Percentiles rank a stretch among this genome's conserved stretches.
These are phyloP conservation scores for Cladosporium sp. DNA, from an alignment of 2,329 filamentous ascomycete species.

Conservation along the genomic window DNA sequence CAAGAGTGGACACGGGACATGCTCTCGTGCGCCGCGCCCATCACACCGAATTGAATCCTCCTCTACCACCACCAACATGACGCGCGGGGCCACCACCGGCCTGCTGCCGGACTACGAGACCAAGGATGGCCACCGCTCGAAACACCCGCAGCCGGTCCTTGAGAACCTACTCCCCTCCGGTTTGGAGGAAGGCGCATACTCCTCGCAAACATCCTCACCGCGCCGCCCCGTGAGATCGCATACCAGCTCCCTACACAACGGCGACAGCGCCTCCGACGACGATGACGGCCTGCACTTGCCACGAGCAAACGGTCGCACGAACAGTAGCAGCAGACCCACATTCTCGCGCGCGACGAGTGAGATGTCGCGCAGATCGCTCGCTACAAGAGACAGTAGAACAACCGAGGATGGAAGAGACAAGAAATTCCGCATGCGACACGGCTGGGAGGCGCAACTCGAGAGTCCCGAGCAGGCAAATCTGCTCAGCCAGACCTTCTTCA, in stretches of 20 bases:
- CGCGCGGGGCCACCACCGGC: constrained; percentile 29
- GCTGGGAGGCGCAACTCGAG: constrained; percentile 89
- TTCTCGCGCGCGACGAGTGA: constrained; percentile 18
- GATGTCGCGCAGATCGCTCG: constrained; percentile 15
- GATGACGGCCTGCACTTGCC: constrained; percentile 45
- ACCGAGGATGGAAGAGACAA: constrained; percentile 42
- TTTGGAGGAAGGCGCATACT: constrained; percentile 24
- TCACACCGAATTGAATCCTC: neutral
- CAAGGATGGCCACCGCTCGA: constrained; percentile 29
- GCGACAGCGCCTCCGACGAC: constrained; percentile 40
- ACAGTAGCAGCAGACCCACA: constrained; percentile 8
- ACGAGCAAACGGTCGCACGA: constrained; percentile 17
- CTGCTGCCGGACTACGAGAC: constrained; percentile 28
- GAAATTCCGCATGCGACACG: constrained; percentile 65
- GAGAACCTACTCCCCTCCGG: constrained; percentile 22
- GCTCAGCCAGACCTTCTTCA: constrained; percentile 87
- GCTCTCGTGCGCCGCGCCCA: constrained; percentile 20
- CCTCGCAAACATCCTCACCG: constrained; percentile 24
- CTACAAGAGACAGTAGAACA: constrained; percentile 20
- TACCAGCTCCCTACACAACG: constrained; percentile 22
- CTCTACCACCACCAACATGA: constrained; percentile 26
- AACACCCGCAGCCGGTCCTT: constrained; percentile 34
- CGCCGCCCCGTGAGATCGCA: constrained; percentile 25
- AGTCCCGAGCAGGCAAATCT: constrained; percentile 86
- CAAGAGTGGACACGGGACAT: constrained; percentile 21